Percentiles rank a stretch among this genome's conserved stretches.
These are phyloP conservation scores for Cyclaneusma minus DNA, from an alignment of 2,329 filamentous ascomycete genomes.

Conservation along the genomic window DNA sequence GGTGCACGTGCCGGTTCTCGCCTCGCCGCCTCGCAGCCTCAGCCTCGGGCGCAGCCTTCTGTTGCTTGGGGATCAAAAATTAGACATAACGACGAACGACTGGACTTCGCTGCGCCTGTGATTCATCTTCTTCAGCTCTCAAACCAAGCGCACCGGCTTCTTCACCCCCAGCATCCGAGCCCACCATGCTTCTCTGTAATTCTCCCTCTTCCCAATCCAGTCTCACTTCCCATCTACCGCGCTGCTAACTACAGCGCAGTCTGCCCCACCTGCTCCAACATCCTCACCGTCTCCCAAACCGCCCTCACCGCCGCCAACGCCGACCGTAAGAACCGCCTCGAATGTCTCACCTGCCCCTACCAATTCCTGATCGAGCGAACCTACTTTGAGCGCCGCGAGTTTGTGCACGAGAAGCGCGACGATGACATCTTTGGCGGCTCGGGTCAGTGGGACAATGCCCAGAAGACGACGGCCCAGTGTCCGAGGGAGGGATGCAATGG, in stretches of 20 bases:
- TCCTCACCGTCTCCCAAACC: constrained; percentile 51
- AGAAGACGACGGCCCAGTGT: constrained; percentile 73
- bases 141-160: too few species aligned
- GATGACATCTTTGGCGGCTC: constrained; percentile 76
- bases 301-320: constrained; percentile 20
- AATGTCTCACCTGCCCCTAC: constrained; percentile 92
- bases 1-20: too few species aligned
- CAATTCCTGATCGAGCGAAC: constrained; percentile 66
- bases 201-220: constrained; percentile 5
- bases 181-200: constrained; percentile 51
- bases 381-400: constrained; percentile 62
- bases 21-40: too few species aligned
- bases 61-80: too few species aligned
- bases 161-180: too few species aligned
- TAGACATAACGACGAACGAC: too few species aligned
- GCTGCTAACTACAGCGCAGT: constrained; percentile 29
- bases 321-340: constrained; percentile 54
- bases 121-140: too few species aligned
- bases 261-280: constrained; percentile 73
- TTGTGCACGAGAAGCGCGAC: constrained; percentile 76
- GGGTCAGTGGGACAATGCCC: constrained; percentile 80
- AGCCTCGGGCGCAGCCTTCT: too few species aligned
- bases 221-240: constrained; percentile 2
- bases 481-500: constrained; percentile 67
- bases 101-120: too few species aligned